Conservation (phyloP, 768 basidiomycete species). For the Lentinula raphanica region DNA sequence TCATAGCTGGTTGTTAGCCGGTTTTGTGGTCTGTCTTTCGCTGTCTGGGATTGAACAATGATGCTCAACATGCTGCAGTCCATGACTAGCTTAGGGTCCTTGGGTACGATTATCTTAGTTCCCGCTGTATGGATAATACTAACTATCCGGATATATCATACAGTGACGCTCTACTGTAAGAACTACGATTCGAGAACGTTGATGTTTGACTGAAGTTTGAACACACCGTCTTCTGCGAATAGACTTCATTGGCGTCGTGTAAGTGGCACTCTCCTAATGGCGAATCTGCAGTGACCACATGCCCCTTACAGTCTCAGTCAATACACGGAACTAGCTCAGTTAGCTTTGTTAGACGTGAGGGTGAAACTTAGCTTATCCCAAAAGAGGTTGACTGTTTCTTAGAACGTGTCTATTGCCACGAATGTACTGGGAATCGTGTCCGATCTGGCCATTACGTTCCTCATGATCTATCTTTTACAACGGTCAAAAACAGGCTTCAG, state of each 20-base stretch:
- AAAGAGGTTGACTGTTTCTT: neutral
- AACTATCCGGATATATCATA: too few relatives aligned
- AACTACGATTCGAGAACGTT: neutral
- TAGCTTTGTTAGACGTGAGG: slow-evolving; percentile 3
- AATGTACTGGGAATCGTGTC: slow-evolving; percentile 5
- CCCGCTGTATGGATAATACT: too few relatives aligned
- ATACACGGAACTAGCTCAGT: slow-evolving; percentile 1
- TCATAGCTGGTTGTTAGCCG: slow-evolving; percentile 1
- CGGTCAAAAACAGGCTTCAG: slow-evolving; percentile 6
- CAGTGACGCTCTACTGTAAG: slow-evolving; percentile 4
- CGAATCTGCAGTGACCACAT: neutral
- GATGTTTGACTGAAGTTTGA: neutral
- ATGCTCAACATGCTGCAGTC: neutral
- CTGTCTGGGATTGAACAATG: neutral
- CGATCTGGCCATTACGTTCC: slow-evolving; percentile 1
- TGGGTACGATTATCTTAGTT: neutral
- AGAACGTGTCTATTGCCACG: slow-evolving; percentile 7
- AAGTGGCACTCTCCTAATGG: neutral
- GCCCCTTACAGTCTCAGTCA: neutral
- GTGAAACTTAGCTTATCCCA: neutral
- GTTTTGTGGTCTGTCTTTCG: slow-evolving; percentile 3
- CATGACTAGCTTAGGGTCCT: neutral
- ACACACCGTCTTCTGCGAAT: neutral
- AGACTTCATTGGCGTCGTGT: slow-evolving; percentile 5
- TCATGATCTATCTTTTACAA: slow-evolving; percentile 7